Conservation (phyloP, 140 eudicot genomes). For the Stevia rebaudiana region DNA sequence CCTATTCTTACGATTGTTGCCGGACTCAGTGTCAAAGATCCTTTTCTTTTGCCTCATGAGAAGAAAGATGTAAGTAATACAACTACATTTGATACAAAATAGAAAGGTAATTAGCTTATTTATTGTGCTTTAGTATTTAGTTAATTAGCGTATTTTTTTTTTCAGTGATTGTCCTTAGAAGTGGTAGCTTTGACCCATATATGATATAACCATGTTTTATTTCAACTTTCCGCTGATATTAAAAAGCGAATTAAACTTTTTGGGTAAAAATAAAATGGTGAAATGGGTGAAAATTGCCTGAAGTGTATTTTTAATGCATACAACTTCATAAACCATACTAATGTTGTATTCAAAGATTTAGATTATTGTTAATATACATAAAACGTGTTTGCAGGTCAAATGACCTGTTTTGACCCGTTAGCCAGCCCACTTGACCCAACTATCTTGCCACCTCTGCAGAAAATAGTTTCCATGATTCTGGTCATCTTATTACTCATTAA, state of each 20-base stretch:
- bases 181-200: not conserved
- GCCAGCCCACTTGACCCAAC: not conserved
- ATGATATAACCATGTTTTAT: not conserved
- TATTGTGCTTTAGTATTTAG: not conserved
- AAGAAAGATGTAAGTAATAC: slow-evolving; percentile 75
- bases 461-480: slow-evolving; percentile 11
- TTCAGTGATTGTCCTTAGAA: not conserved
- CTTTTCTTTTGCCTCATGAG: slow-evolving; percentile 97
- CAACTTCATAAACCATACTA: not conserved
- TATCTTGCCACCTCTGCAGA: slow-evolving; percentile 1
- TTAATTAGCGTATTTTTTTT: not conserved
- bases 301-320: not conserved
- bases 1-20: slow-evolving; percentile 95
- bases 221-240: not conserved
- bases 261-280: not conserved
- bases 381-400: not conserved
- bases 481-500: slow-evolving; percentile 10
- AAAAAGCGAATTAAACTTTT: not conserved
- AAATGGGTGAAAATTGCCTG: not conserved
- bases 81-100: not conserved
- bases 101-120: not conserved
- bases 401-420: not conserved
- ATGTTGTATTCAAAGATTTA: not conserved
- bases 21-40: slow-evolving; percentile 97
- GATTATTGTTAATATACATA: not conserved